Base-by-base conservation (phyloP, 2,329 filamentous ascomycete species). In the Microcyclosporella mali region DNA sequence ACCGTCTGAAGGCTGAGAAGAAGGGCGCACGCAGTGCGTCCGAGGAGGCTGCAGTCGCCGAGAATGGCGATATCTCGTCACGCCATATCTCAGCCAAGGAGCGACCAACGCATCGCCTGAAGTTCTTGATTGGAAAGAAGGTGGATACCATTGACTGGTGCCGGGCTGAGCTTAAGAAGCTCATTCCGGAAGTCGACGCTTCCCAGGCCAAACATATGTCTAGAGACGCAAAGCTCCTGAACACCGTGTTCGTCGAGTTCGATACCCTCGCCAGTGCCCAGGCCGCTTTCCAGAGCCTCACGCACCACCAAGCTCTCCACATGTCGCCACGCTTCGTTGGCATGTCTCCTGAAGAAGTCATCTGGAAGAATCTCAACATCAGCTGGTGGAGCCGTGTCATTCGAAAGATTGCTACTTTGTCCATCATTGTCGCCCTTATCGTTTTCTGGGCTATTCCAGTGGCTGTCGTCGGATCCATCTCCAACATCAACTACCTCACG, bases 71-170 rank as follows among this genome's bases (percentile, higher is more conserved):
- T 44, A 70, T 87, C 29, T 85, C 86, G 10, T 79, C 81, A 11
- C 82, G 81, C 51, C 94, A 85, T 81, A 70, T 95, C 30, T 74
- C 80, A 12, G 69, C 72, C 8, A 83, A 86, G 64, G 75, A 88
- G 55, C 78, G 88, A 33, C 88, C 88, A 1, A 81, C 83, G 1
- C 88, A 95, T 61, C 79, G 79, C 27, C 69, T 82, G 42, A 85
- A 84, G 61, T 71, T 84, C 34, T 72, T 85, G 35, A 77, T 89
- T 52, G 85, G 88, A 53, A 82, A 88, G 61, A 92, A 94, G 64
- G 89, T 95, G 12, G 92, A 98, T 67, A 92, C 88, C 0, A 95
- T 98, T 64, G 81, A 90, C 49, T 95, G 85, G 84, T 85, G 81
- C 50, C 84, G 92, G 39, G 71, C 74, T 1, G 84, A 94, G 64